phyloP scores from a whole-genome alignment of 2,329 filamentous ascomycete genomes.

The Nemania sp. region DNA sequence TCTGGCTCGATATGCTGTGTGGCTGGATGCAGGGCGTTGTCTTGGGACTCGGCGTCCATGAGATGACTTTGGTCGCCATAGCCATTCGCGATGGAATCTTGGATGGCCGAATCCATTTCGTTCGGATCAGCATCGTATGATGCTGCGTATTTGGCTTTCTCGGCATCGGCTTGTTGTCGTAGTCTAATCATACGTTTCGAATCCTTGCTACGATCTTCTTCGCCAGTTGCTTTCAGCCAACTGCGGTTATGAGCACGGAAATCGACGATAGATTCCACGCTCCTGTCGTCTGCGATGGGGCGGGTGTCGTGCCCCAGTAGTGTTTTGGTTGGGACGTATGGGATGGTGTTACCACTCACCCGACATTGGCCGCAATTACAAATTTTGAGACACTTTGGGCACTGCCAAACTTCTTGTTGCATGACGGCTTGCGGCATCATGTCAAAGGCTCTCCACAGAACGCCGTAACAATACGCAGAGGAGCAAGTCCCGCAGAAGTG shows the following conservation, averaged over 20 bases:
- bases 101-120: constrained; percentile 37
- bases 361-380: constrained; percentile 87
- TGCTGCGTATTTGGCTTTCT: constrained; percentile 55
- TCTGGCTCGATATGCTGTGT: constrained; percentile 28
- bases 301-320: constrained; percentile 89
- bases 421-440: constrained; percentile 82
- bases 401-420: constrained; percentile 82
- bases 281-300: constrained; percentile 86
- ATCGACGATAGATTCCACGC: constrained; percentile 87
- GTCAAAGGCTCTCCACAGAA: constrained; percentile 88
- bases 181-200: constrained; percentile 61
- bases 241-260: constrained; percentile 85
- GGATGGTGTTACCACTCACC: constrained; percentile 64
- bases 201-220: constrained; percentile 60
- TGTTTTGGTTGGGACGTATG: constrained; percentile 86
- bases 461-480: constrained; percentile 88
- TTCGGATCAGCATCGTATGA: constrained; percentile 33
- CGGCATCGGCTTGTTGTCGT: constrained; percentile 59
- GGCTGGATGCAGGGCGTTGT: constrained; percentile 19
- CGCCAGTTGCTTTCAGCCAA: constrained; percentile 70
- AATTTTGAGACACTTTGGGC: constrained; percentile 80
- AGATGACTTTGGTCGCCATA: constrained; percentile 44
- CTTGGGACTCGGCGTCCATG: constrained; percentile 29
- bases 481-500: constrained; percentile 78
- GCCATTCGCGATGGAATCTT: constrained; percentile 40